These are phyloP conservation scores for Phenoliferia sp. DNA, from an alignment of 1,284 basidiomycete genomes.

Conservation along the genomic window DNA sequence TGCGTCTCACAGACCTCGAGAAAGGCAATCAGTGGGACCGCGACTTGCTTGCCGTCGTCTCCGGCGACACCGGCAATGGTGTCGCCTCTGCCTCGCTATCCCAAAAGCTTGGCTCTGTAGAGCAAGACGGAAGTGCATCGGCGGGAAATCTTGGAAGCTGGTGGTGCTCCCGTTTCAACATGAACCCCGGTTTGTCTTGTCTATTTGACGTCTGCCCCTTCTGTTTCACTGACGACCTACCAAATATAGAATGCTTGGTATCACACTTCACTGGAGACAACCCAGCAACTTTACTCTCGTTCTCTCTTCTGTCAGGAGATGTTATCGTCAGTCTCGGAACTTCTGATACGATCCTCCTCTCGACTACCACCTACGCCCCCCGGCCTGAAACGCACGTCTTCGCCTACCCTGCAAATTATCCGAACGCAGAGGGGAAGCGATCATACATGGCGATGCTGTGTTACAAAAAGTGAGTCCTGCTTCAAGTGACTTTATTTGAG, in stretches of 20 bases:
- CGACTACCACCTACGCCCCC: conserved; percentile 42
- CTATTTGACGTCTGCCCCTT: neutral
- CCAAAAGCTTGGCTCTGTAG: conserved; percentile 65
- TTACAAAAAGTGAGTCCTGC: conserved; percentile 66
- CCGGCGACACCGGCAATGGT: conserved; percentile 47
- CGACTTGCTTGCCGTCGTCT: conserved; percentile 51
- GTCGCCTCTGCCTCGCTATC: conserved; percentile 55
- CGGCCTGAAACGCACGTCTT: conserved; percentile 49
- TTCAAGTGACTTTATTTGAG: neutral
- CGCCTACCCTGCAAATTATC: conserved; percentile 45
- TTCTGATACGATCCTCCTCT: conserved; percentile 60
- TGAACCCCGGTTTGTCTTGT: conserved; percentile 54
- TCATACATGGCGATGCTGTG: conserved; percentile 57
- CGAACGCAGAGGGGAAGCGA: conserved; percentile 18
- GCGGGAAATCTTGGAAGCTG: conserved; percentile 62
- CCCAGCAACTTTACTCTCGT: conserved; percentile 75
- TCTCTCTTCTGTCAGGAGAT: conserved; percentile 63
- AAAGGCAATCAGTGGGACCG: conserved; percentile 63
- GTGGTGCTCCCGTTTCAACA: conserved; percentile 73
- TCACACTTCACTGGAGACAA: conserved; percentile 80
- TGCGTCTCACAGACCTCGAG: conserved; percentile 60
- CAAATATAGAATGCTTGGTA: neutral
- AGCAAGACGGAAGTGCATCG: conserved; percentile 65
- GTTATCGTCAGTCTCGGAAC: conserved; percentile 87
- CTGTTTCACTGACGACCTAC: conserved; percentile 47